Evolutionary conservation across 2,329 filamentous ascomycete species (phyloP), one percentile per base, ranked within the genome.

Genomic region (Paraphaeosphaeria minitans): DNA sequence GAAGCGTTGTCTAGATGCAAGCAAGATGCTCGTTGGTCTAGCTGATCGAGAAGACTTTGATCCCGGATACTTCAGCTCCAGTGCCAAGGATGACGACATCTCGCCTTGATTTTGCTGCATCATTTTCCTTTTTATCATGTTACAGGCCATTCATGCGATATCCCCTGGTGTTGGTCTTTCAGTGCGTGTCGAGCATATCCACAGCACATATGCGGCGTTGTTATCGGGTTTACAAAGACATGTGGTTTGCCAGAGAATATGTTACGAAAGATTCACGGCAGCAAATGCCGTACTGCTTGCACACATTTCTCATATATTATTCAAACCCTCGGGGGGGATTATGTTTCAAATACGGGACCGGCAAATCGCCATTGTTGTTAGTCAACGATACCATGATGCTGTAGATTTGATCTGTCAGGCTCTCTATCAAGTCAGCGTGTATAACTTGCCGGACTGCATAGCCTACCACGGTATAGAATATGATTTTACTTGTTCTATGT

Each of bases 1-100:
- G 8, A 73, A 73, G 39, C 65, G 73, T 41, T 82, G 79, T 63
- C 57, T 82, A 7, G 67, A 71, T 22, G 73, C 80, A 13, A 80
- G 77, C 60, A 81, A 78, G 68, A 76, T 68, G 52, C 72, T 81
- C 27, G 80, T 81, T 14, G 79, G 79, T 1, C 70, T 75, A 1
- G 60, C 61, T 0, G 59, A 67, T 19, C 59, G 63, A 12, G 69
- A 69, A 4, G 65, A 68, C 35, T 63, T 64, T 16, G 66, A 68
- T 35, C 57, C 64, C 48, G 66, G 66, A 13, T 68, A 68, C 46
- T 68, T 61, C 19, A 71, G 69, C 59, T 64, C 68, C 12, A 71
- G 69, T 27, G 67, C 70, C 9, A 66, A 73, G 42, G 70, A 69
- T 21, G 67, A 71, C 8, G 59, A 64, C 27, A 29, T 42, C 6